Evolutionary conservation across 129 eudicot species (phyloP), one percentile per base, ranked within the genome.

Genomic region (Erigeron canadensis): DNA sequence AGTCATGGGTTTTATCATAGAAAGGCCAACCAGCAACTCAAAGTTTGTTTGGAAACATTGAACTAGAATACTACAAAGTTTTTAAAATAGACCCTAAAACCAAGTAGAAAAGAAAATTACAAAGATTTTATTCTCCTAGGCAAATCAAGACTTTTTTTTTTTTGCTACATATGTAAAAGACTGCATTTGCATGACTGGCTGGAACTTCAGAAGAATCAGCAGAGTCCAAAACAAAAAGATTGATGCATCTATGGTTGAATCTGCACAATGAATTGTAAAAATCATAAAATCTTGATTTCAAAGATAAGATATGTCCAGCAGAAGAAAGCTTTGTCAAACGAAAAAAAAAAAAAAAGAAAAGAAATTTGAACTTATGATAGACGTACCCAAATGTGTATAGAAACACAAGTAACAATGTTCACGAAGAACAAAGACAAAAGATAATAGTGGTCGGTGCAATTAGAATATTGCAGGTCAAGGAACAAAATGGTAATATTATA

Each of bases 121-220:
- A 89, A 62, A 51, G 75, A 83, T 84, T 63, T 78, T 81, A 84
- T 82, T 77, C 84, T 71, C 70, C 87, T 80, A 73, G 71, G 80
- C 73, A 86, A 84, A 79, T 80, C 72, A 80, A 56, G 72, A 82
- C 78, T 50, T 84, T 53, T 42, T 42, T 42, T 42, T 42, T 86
- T 86, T 85, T 81, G 86, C 88, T 82, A 90, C 81, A 83, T 77
- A 74, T 76, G 72, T 73, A 78, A 90, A 28, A 90, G 85, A 85
- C 91, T 76, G 80, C 97, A 83, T 85, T 85, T 87, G 96, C 85
- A 87, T 68, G 81, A 81, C 65, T 76, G 86, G 81, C 86, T 73
- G 84, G 89, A 87, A 90, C 97, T 90, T 86, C 91, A 77, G 87
- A 86, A 82, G 89, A 90, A 82, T 87, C 97, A 87, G 83, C 96